Percentiles rank a stretch among this genome's conserved stretches.
phyloP scores from a whole-genome alignment of 2,329 filamentous ascomycete genomes.

The Colletotrichum abscissum region DNA sequence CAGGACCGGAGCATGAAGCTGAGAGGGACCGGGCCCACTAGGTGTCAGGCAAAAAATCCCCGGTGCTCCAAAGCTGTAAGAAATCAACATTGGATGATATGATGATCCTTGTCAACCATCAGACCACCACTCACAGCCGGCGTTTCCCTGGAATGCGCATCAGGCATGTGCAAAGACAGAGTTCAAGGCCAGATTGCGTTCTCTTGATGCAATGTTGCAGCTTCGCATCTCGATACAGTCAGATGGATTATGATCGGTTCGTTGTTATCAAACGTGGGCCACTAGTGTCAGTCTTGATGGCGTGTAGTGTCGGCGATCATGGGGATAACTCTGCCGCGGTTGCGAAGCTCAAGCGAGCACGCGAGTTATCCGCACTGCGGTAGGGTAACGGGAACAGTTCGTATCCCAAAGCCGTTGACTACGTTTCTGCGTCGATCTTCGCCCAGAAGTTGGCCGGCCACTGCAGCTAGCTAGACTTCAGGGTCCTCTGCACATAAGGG shows the following conservation, averaged over 20 bases:
- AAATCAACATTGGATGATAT: slow-evolving; percentile 31
- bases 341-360: neutral
- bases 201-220: neutral
- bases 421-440: slow-evolving; percentile 18
- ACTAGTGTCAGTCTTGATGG: neutral
- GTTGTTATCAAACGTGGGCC: neutral
- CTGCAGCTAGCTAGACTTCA: slow-evolving; percentile 12
- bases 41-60: slow-evolving; percentile 28
- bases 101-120: slow-evolving; percentile 28
- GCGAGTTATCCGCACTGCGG: neutral
- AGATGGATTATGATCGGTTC: neutral
- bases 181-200: neutral
- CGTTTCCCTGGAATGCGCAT: neutral
- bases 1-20: slow-evolving; percentile 23
- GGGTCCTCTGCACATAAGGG: slow-evolving; percentile 23
- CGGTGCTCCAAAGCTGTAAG: slow-evolving; percentile 31
- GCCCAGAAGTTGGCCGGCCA: neutral
- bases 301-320: neutral
- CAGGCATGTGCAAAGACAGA: neutral
- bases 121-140: slow-evolving; percentile 10
- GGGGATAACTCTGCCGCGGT: neutral
- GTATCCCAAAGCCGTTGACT: slow-evolving; percentile 9
- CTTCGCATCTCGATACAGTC: neutral
- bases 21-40: slow-evolving; percentile 21
- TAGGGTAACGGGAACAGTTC: neutral